A percentile compares a stretch with the other conserved stretches of the same genome.
phyloP scores from a whole-genome alignment of 805 yeast genomes.

The Saturnispora saitoi region DNA sequence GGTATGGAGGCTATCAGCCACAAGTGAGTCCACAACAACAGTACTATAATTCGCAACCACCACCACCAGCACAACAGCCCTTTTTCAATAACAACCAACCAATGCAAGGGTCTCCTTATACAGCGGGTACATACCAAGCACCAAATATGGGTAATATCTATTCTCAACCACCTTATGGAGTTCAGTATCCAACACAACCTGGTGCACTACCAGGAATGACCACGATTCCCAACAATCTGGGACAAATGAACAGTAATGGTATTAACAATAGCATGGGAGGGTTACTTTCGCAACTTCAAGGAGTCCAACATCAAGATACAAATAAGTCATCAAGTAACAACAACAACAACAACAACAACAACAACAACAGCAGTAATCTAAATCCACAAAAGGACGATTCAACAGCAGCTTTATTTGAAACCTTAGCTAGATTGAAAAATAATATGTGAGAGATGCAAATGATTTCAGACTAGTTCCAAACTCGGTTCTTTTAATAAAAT shows the following conservation, averaged over 20 bases:
- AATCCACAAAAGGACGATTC: constrained; percentile 16
- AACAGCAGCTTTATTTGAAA: constrained; percentile 29
- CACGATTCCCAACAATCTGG: neutral
- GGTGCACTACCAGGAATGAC: constrained; percentile 9
- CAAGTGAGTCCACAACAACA: neutral
- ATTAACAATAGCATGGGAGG: constrained; percentile 7
- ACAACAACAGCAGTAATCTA: too few relatives aligned
- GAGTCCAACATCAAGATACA: neutral
- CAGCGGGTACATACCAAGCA: constrained; percentile 12
- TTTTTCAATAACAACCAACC: constrained; percentile 10
- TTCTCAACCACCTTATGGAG: constrained; percentile 7
- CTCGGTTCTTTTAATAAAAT: too few relatives aligned
- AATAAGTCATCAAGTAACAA: neutral
- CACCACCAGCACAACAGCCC: constrained; percentile 7
- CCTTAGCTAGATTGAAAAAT: constrained; percentile 31
- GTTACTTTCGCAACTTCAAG: constrained; percentile 9
- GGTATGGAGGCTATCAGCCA: constrained; percentile 2
- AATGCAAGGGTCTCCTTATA: constrained; percentile 13
- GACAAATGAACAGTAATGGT: neutral
- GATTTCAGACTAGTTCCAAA: too few relatives aligned
- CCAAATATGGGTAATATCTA: constrained; percentile 11
- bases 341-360: neutral
- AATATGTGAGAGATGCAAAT: constrained; percentile 23
- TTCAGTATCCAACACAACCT: constrained; percentile 7
- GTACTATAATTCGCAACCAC: constrained; percentile 1